Evolutionary conservation across 2,329 filamentous ascomycete species (phyloP), one percentile per base, ranked within the genome.

Genomic region (Nemania sp.): DNA sequence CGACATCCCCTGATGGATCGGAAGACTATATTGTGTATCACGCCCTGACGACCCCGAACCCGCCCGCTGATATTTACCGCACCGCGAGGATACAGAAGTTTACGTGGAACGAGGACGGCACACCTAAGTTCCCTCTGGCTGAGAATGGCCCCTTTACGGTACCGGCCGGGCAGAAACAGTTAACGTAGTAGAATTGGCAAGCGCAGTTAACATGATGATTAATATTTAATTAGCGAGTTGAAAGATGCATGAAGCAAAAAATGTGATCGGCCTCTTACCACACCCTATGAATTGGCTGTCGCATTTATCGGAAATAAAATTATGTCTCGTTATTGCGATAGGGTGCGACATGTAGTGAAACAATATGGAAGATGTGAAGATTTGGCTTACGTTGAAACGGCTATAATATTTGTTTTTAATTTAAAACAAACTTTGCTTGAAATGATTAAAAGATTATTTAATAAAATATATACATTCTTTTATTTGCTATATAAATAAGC

Each of bases 1-100:
- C 73, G 22, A 77, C 75, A 15, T 79, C 77, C 7, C 78, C 78
- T 4, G 78, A 80, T 62, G 76, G 77, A 13, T 68, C 66, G 18
- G 77, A 80, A 62, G 53, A 77, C 51, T 80, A 79, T 38, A 64
- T 80, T 8, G 78, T 80, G 7, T 80, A 79, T 61, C 78, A 80
- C 53, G 79, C 78, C 0, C 73, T 77, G 70, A 80, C 78, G 7
- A 80, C 78, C 13, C 49, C 77, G 3, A 74, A 79, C 22, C 78
- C 78, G 0, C 66, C 73, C 0, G 72, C 76, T 4, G 73, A 79
- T 32, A 57, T 80, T 5, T 79, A 77, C 62, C 76, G 78, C 5
- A 80, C 78, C 1, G 73, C 73, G 4, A 68, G 79, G 18, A 75
- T 78, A 57, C 78, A 80, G 67, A 76, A 73, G 58, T 79, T 80